A percentile compares a stretch with the other conserved stretches of the same genome.
Evolutionary conservation across 2,329 filamentous ascomycete species (phyloP).

Genomic region (Madurella mycetomatis): DNA sequence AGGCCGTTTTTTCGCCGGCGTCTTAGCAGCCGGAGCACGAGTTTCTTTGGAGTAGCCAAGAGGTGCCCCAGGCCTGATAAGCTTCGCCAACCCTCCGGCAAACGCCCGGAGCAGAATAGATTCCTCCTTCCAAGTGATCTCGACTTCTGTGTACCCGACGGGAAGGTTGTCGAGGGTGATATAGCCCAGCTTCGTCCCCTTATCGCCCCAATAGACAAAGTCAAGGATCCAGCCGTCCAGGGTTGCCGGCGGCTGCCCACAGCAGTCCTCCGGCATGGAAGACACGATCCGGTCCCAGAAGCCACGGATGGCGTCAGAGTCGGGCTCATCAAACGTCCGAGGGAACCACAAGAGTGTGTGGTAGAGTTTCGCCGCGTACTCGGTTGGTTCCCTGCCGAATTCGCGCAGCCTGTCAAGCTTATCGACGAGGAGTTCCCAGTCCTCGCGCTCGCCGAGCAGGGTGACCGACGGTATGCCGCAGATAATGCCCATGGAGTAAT

Average conservation of each 20-base stretch:
- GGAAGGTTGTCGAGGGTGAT: too few species aligned
- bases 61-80: too few species aligned
- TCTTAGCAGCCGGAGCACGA: too few species aligned
- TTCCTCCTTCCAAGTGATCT: too few species aligned
- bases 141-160: too few species aligned
- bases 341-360: slow-evolving; percentile 46
- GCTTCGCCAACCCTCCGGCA: too few species aligned
- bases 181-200: too few species aligned
- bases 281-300: slow-evolving; percentile 45
- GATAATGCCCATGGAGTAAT: slow-evolving; percentile 32
- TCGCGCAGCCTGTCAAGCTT: slow-evolving; percentile 41
- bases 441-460: slow-evolving; percentile 34
- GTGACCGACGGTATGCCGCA: slow-evolving; percentile 42
- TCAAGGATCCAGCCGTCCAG: slow-evolving; percentile 46
- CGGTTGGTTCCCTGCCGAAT: slow-evolving; percentile 40
- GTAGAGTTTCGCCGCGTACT: slow-evolving; percentile 36
- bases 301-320: slow-evolving; percentile 27
- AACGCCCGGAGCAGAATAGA: too few species aligned
- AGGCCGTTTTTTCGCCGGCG: too few species aligned
- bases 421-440: slow-evolving; percentile 38
- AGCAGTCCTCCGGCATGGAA: slow-evolving; percentile 27
- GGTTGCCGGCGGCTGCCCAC: slow-evolving; percentile 32
- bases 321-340: slow-evolving; percentile 37
- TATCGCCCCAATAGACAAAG: slow-evolving; percentile 39
- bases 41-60: too few species aligned